A percentile compares a stretch with the other conserved stretches of the same genome.
Evolutionary conservation across 2,329 filamentous ascomycete species (phyloP).

Genomic region (Cercospora sp.): DNA sequence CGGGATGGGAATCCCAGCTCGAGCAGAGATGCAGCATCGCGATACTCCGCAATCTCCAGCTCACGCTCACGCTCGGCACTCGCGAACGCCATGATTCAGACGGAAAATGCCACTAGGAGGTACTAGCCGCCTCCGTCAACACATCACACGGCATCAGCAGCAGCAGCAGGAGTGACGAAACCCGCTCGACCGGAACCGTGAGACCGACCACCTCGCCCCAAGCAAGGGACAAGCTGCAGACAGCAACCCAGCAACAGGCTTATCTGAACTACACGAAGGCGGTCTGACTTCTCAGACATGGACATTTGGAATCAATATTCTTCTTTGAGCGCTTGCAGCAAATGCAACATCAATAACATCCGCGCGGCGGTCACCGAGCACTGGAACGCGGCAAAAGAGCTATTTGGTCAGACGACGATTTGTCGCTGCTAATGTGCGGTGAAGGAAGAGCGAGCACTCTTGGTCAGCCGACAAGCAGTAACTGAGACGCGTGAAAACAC

Average conservation of each 20-base stretch:
- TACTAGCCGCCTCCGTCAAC: neutral
- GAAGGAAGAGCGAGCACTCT: neutral
- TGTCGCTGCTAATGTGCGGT: neutral
- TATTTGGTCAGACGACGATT: neutral
- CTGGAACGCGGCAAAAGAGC: slow-evolving; percentile 5
- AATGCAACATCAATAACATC: neutral
- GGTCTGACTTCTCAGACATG: neutral
- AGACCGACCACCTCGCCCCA: neutral
- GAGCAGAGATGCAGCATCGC: neutral
- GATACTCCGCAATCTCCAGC: neutral
- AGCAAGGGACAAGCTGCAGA: slow-evolving; percentile 3
- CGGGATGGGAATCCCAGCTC: no score
- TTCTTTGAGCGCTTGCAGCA: neutral
- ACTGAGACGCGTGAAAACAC: neutral
- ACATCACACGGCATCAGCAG: neutral
- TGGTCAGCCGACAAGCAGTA: neutral
- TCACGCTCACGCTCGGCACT: neutral
- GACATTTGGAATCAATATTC: neutral
- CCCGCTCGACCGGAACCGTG: neutral
- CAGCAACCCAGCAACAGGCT: neutral
- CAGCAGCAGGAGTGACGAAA: neutral
- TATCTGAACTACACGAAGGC: slow-evolving; percentile 2
- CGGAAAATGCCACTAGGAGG: neutral
- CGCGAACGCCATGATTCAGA: neutral
- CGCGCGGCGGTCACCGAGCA: slow-evolving; percentile 1